Conservation (phyloP, 2,329 filamentous ascomycete species). For the Fusarium circinatum region DNA sequence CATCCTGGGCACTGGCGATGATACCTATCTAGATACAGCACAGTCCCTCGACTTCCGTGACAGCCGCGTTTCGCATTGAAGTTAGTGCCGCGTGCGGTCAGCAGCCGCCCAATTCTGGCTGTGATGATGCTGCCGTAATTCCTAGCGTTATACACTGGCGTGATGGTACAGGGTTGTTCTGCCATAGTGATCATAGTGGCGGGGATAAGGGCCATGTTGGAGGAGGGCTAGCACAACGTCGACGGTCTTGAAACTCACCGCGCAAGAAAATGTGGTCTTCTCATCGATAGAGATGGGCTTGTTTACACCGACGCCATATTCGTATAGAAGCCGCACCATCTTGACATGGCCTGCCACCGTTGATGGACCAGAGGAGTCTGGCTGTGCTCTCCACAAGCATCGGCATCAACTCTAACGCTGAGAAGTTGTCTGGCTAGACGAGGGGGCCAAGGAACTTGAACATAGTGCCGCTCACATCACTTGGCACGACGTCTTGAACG, state of each 20-base stretch:
- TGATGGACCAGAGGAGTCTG: accelerated
- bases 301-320: accelerated
- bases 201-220: accelerated
- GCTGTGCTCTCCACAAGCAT: accelerated
- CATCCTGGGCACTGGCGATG: accelerated
- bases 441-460: too few relatives aligned
- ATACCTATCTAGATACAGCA: neutral
- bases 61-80: accelerated
- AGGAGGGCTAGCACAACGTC: accelerated
- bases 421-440: too few relatives aligned
- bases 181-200: accelerated
- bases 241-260: accelerated
- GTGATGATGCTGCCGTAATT: accelerated
- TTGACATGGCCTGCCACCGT: neutral
- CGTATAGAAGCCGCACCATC: too few relatives aligned
- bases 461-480: too few relatives aligned
- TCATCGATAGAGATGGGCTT: accelerated
- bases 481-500: too few relatives aligned
- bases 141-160: neutral
- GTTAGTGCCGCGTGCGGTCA: neutral
- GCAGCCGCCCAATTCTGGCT: accelerated
- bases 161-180: neutral
- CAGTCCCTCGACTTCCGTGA: accelerated
- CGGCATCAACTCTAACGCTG: too few relatives aligned
- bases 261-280: accelerated